phyloP scores from a whole-genome alignment of 352 stramenopile genomes.

The Phytophthora citrophthora region DNA sequence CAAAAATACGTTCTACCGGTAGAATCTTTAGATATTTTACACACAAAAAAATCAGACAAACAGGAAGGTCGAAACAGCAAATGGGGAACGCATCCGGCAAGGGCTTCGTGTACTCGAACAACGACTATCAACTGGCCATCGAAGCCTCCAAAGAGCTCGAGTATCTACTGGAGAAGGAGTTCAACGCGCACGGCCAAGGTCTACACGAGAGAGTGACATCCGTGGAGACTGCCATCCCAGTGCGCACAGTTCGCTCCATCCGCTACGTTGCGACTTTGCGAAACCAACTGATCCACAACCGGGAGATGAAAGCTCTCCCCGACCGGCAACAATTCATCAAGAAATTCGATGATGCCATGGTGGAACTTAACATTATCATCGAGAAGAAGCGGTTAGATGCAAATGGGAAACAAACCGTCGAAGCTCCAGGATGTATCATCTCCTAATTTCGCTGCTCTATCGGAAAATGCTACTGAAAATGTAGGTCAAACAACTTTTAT shows the following conservation, averaged over 20 bases:
- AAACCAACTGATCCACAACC: slow-evolving; percentile 85
- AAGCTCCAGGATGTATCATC: slow-evolving; percentile 40
- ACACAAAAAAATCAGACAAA: no score
- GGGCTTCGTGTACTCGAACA: slow-evolving; percentile 49
- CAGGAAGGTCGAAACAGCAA: no score
- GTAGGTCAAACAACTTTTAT: slow-evolving; percentile 5
- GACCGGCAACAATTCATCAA: slow-evolving; percentile 71
- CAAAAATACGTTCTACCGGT: no score
- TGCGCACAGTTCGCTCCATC: slow-evolving; percentile 64
- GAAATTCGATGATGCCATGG: slow-evolving; percentile 63
- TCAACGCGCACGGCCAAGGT: slow-evolving; percentile 67
- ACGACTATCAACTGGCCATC: slow-evolving; percentile 87
- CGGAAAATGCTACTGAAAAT: not conserved
- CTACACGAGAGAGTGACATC: slow-evolving; percentile 80
- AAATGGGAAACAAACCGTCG: not conserved
- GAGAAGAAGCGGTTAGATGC: slow-evolving; percentile 59
- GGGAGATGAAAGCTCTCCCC: slow-evolving; percentile 58
- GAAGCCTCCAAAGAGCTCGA: slow-evolving; percentile 86
- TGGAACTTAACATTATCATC: slow-evolving; percentile 66
- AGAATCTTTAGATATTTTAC: no score
- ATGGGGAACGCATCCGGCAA: slow-evolving; percentile 38
- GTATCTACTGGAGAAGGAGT: slow-evolving; percentile 65
- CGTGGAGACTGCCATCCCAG: slow-evolving; percentile 47
- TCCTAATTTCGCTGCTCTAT: slow-evolving; percentile 12
- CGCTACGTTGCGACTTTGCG: slow-evolving; percentile 83